Evolutionary conservation across 2,329 filamentous ascomycete genomes (phyloP), one percentile per base, ranked within the genome.

Genomic region (Paradendryphiella salina): DNA sequence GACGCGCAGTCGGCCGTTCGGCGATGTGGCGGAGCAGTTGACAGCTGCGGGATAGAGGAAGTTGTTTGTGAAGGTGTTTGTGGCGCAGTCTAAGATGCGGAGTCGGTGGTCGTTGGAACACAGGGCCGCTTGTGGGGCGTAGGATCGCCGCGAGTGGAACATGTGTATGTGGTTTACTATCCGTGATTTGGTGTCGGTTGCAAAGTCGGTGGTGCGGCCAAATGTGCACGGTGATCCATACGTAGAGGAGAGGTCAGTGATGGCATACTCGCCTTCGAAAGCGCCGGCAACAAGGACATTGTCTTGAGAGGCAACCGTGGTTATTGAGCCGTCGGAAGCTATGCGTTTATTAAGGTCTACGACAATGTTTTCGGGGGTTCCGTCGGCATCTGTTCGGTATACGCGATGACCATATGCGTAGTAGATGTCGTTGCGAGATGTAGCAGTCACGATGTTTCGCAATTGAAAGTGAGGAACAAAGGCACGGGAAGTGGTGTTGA

Each of bases 1-100:
- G 13, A 85, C 83, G 40, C 89, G 85, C 59, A 92, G 76, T 3
- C 88, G 83, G 46, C 83, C 80, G 65, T 91, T 85, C 0, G 88
- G 85, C 1, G 87, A 89, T 1, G 88, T 79, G 1, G 87, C 85
- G 1, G 86, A 83, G 73, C 87, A 90, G 71, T 93, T 93, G 53
- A 90, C 78, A 2, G 87, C 79, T 59, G 82, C 80, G 0, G 79
- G 71, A 66, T 86, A 90, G 37, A 70, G 74, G 54, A 79, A 77
- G 26, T 80, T 74, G 31, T 79, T 76, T 4, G 83, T 74, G 54
- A 88, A 83, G 18, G 76, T 80, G 54, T 87, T 82, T 3, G 83
- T 80, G 28, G 69, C 71, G 60, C 78, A 77, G 61, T 85, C 82
- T 23, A 85, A 74, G 21, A 80, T 69, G 7, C 82, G 80, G 10